These are phyloP conservation scores for Tilletia caries DNA, from an alignment of 1,284 basidiomycete genomes.

Conservation along the genomic window DNA sequence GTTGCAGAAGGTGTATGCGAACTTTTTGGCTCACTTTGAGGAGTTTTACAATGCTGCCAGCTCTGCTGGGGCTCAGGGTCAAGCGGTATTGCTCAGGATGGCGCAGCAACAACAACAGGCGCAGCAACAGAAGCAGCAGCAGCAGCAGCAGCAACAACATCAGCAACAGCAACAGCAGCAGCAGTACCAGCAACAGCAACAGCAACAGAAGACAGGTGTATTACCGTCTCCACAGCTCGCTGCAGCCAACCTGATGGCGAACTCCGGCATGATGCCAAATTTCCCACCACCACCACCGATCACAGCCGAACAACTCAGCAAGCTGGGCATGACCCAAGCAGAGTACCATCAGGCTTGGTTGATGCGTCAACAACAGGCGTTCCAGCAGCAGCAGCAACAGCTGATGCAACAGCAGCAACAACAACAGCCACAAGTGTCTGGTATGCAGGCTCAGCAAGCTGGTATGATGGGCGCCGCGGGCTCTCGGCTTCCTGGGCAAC, in stretches of 20 bases:
- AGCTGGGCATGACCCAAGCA: conserved; percentile 1
- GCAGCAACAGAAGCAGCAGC: background rate
- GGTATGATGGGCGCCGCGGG: background rate
- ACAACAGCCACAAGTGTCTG: conserved; percentile 10
- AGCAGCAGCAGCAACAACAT: conserved; percentile 8
- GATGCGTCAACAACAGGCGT: conserved; percentile 8
- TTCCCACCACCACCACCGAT: background rate
- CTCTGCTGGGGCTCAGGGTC: background rate
- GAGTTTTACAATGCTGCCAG: background rate
- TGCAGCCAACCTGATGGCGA: background rate
- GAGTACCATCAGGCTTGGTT: background rate
- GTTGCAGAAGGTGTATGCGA: background rate
- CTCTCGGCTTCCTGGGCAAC: conserved; percentile 8
- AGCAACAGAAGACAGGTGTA: background rate
- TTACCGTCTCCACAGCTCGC: background rate
- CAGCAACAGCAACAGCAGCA: background rate
- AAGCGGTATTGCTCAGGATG: background rate
- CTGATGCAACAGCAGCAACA: conserved; percentile 14
- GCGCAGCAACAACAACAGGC: background rate
- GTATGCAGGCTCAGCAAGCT: conserved; percentile 11
- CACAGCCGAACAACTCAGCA: background rate
- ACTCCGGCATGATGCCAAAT: background rate
- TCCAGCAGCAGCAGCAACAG: conserved; percentile 13
- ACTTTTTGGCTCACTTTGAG: conserved; percentile 1
- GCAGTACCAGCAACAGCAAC: background rate